These are phyloP conservation scores for Pisolithus albus DNA, from an alignment of 768 basidiomycete species.

Conservation along the genomic window DNA sequence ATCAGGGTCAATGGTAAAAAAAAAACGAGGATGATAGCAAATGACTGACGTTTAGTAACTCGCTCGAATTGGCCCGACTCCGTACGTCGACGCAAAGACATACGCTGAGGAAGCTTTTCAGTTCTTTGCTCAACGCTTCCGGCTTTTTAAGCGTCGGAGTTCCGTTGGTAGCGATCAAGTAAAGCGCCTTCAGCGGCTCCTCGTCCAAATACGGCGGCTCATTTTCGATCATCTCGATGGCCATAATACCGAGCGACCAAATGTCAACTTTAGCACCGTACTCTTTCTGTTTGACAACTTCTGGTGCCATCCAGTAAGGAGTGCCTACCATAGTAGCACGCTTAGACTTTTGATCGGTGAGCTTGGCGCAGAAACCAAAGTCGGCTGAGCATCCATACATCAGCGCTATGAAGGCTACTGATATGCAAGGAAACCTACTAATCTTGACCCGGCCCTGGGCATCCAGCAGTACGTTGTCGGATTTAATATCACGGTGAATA, in stretches of 20 bases:
- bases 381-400: slow-evolving; percentile 55
- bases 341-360: slow-evolving; percentile 94
- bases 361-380: slow-evolving; percentile 94
- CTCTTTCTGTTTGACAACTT: slow-evolving; percentile 95
- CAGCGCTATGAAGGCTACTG: background rate
- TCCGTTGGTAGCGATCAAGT: slow-evolving; percentile 95
- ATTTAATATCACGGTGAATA: slow-evolving; percentile 97
- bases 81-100: slow-evolving; percentile 96
- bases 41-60: slow-evolving; percentile 68
- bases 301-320: slow-evolving; percentile 99
- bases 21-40: background rate
- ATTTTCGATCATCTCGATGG: slow-evolving; percentile 98
- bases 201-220: slow-evolving; percentile 95
- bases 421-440: slow-evolving; percentile 49
- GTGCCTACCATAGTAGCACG: slow-evolving; percentile 98
- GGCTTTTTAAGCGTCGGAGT: slow-evolving; percentile 97
- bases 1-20: slow-evolving; percentile 3
- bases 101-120: slow-evolving; percentile 96
- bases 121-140: slow-evolving; percentile 81
- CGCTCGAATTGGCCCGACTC: slow-evolving; percentile 84
- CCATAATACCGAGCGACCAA: slow-evolving; percentile 97
- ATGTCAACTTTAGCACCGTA: slow-evolving; percentile 96
- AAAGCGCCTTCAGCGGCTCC: slow-evolving; percentile 89
- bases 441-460: slow-evolving; percentile 93
- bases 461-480: slow-evolving; percentile 91